Percentiles rank a stretch among this genome's conserved stretches.
phyloP scores from a whole-genome alignment of 2,329 filamentous ascomycete species.

The Aureobasidium leucospermi region DNA sequence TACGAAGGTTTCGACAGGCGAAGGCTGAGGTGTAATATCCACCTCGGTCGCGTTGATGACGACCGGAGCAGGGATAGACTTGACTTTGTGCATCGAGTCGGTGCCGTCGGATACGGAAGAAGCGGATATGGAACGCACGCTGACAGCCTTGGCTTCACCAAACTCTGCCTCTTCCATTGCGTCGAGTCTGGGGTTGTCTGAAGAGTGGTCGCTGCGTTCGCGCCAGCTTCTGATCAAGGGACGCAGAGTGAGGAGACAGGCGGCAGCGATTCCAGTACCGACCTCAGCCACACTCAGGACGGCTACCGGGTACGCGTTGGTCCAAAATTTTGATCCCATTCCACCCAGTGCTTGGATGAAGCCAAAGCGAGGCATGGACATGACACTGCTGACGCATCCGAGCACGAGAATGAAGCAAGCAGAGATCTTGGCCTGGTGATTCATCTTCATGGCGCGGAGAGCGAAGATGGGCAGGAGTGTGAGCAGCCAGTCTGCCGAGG shows the following conservation, averaged over 20 bases:
- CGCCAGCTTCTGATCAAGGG: constrained; percentile 22
- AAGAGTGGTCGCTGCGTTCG: neutral
- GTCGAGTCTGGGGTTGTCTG: neutral
- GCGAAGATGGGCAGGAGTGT: constrained; percentile 7
- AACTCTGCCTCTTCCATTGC: neutral
- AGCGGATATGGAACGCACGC: neutral
- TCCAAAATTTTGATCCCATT: constrained; percentile 13
- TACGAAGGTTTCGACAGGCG: neutral
- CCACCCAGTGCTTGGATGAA: neutral
- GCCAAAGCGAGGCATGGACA: constrained; percentile 6
- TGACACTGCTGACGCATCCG: neutral
- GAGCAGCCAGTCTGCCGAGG: neutral
- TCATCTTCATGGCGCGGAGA: neutral
- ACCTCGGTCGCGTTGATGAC: neutral
- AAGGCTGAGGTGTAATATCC: neutral
- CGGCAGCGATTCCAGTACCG: constrained; percentile 27
- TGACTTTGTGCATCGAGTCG: neutral
- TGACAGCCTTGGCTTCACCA: neutral
- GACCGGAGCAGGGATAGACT: neutral
- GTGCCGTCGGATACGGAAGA: neutral
- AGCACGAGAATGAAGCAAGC: neutral
- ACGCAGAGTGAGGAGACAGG: constrained; percentile 26
- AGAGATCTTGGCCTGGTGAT: constrained; percentile 6
- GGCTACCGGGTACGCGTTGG: constrained; percentile 16
- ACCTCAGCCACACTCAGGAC: constrained; percentile 27